Conservation (phyloP, 2,329 filamentous ascomycete species). For the Parastagonospora avenae region DNA sequence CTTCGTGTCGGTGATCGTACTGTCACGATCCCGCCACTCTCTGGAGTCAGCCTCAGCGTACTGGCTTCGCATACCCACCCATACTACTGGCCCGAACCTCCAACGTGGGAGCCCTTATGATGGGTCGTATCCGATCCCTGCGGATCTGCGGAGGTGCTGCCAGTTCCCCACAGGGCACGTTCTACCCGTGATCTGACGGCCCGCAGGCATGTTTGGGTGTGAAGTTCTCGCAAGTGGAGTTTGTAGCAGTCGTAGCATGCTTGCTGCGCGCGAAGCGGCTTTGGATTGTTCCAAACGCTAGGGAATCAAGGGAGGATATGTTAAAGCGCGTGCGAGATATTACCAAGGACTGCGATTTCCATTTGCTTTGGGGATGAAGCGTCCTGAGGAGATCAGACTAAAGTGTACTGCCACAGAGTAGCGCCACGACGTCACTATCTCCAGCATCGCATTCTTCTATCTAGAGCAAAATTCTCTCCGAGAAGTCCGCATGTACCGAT, state of each 20-base stretch:
- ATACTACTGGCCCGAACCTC: slow-evolving; percentile 29
- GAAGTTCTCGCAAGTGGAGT: slow-evolving; percentile 45
- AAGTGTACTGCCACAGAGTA: too few relatives aligned
- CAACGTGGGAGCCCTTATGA: slow-evolving; percentile 34
- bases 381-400: too few relatives aligned
- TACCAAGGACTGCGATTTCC: slow-evolving; percentile 8
- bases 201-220: slow-evolving; percentile 33
- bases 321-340: slow-evolving; percentile 2
- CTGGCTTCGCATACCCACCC: slow-evolving; percentile 34
- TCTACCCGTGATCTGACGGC: slow-evolving; percentile 16
- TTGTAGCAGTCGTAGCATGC: slow-evolving; percentile 37
- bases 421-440: too few relatives aligned
- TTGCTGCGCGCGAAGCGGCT: slow-evolving; percentile 18
- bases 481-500: too few relatives aligned
- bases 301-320: slow-evolving; percentile 3
- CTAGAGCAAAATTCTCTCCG: too few relatives aligned
- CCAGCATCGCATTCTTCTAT: too few relatives aligned
- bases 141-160: slow-evolving; percentile 1
- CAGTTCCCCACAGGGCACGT: slow-evolving; percentile 6
- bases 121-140: slow-evolving; percentile 26
- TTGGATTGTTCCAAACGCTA: neutral
- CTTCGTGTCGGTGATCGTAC: neutral
- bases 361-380: slow-evolving; percentile 6
- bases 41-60: slow-evolving; percentile 13
- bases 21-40: slow-evolving; percentile 9